Base-by-base conservation (phyloP, 768 basidiomycete species). In the Suillus variegatus region DNA sequence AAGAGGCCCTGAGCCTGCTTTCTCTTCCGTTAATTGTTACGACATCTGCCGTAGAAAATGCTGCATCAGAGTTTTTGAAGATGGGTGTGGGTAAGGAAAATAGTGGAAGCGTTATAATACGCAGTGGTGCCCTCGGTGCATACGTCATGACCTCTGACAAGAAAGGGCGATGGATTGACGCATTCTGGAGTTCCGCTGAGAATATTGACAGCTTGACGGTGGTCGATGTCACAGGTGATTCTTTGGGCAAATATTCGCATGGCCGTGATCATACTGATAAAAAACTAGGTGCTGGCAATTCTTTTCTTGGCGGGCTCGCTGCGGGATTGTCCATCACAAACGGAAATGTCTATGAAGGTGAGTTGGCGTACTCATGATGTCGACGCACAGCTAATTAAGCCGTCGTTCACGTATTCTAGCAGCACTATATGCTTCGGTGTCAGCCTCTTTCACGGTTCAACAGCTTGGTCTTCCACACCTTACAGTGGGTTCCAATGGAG, bases 371-470 rank as follows among this genome's bases (percentile, higher is more conserved):
- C 58, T 63, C 64, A 62, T 58, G n/a, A 28, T 67, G 16, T 43
- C 9, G 40, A 32, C 52, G 51, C 61, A 46, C 60, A 58, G 62
- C 67, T 71, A 52, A 79, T 51, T 35, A 6, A n/a, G 18, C 32
- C 36, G 16, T 32, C 47, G 25, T 68, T 62, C 62, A 43, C 71
- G 46, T 55, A 28, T 22, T 60, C 41, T 72, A 91, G 95, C 93
- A 35, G 78, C 82, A 2, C 78, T 91, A n/a, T 86, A 91, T 69
- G 94, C 86, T 3, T 83, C 91, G 1, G 86, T 96, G 8, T 91
- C 93, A 3, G 91, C 95, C 6, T 93, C 92, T 1, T 95, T 89
- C 70, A 81, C 82, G 46, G 89, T 97, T 58, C 93, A 97, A 76
- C 94, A 96, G 72, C 81, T 80, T 70, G 93, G 94, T 6, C 75